Percentiles rank a stretch among this genome's conserved stretches.
Evolutionary conservation across 2,329 filamentous ascomycete genomes (phyloP).

Genomic region (Fulvia fulva): DNA sequence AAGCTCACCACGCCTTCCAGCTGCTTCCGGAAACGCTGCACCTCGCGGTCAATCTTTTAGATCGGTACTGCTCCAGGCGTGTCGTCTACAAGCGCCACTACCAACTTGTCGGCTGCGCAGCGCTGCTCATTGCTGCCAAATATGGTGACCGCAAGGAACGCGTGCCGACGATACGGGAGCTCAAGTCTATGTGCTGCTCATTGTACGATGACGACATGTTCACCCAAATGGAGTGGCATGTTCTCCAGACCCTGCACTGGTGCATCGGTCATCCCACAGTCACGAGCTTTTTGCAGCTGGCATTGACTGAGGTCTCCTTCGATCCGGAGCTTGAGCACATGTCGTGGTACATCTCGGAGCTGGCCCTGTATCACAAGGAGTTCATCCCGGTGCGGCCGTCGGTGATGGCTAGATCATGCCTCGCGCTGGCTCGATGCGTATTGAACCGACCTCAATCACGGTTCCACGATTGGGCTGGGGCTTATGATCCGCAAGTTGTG

Average conservation of each 20-base stretch:
- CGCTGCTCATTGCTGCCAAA: conserved; percentile 93
- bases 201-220: conserved; percentile 99
- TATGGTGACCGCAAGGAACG: conserved; percentile 98
- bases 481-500: conserved; percentile 65
- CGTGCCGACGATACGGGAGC: conserved; percentile 92
- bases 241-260: conserved; percentile 96
- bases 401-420: conserved; percentile 79
- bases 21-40: conserved; percentile 93
- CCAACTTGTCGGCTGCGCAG: conserved; percentile 92
- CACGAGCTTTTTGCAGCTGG: conserved; percentile 86
- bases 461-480: conserved; percentile 68
- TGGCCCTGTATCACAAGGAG: conserved; percentile 92
- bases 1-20: conserved; percentile 92
- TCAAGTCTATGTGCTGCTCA: conserved; percentile 99
- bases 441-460: conserved; percentile 73
- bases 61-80: conserved; percentile 94
- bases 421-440: conserved; percentile 83
- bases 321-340: conserved; percentile 91
- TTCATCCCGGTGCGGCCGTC: conserved; percentile 92
- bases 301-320: conserved; percentile 68
- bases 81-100: conserved; percentile 99
- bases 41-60: conserved; percentile 91
- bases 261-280: conserved; percentile 92
- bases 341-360: conserved; percentile 90
- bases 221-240: conserved; percentile 99